Base-by-base conservation (phyloP, 148 eudicot genomes). In the Polygonum maritimum region DNA sequence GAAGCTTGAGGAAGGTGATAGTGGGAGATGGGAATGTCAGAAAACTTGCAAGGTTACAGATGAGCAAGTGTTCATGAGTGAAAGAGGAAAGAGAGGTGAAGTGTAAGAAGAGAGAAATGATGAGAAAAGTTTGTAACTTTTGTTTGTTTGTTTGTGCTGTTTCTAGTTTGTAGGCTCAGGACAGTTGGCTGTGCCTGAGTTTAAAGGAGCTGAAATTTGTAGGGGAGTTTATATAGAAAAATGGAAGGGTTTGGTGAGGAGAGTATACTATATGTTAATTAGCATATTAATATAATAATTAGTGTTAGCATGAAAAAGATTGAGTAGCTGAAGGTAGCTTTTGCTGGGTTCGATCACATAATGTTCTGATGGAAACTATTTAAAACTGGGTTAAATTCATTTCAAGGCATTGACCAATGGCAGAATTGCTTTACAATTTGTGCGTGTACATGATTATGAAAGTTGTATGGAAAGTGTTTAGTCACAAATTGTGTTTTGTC, bases 11-110 rank as follows among this genome's bases (percentile, higher is more conserved):
- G 67, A 58, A 26, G 3, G 55, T 15, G 55, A 51, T 15, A 14
- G 55, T 15, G 55, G 55, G 16, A 51, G 55, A 58, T 21, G 33
- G 69, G 69, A 60, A 26, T 60, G 69, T 60, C 69, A 60, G 69
- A 60, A 9, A 31, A 12, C 22, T 54, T 54, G 60, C 60, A 54
- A 54, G 60, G n/a, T 54, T 54, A 54, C 26, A 60, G 18, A 54
- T 51, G 55, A 51, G 16, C 55, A 51, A 51, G 55, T 44, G 10
- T 54, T 54, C 22, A 54, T 54, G 58, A n/a, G 58, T 16, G 58
- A 9, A 22, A 22, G 13, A 10, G 55, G 55, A 14, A 51, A 51
- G 54, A 15, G 16, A 48, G 62, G 62, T 55, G 62, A 55, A 55
- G 62, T 55, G 21, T 55, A 55, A 21, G 62, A 6, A 55, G 62